phyloP scores from a whole-genome alignment of 2,329 filamentous ascomycete genomes.

The Alternaria sp. region DNA sequence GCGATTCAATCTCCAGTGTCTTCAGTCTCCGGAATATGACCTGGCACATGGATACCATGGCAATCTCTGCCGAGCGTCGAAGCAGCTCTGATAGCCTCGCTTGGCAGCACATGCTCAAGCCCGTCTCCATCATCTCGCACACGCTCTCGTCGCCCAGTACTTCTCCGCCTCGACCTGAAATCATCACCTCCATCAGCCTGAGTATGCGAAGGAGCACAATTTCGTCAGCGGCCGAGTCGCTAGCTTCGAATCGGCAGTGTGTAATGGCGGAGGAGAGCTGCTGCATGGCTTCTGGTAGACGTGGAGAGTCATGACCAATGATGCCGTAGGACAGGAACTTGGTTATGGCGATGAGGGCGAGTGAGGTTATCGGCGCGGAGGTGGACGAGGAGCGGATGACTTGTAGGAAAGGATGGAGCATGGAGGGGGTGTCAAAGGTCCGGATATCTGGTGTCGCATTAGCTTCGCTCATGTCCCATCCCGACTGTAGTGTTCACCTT shows the following conservation, averaged over 20 bases:
- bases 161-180: slow-evolving; percentile 89
- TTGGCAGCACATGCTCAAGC: slow-evolving; percentile 96
- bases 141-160: slow-evolving; percentile 97
- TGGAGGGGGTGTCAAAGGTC: slow-evolving; percentile 84
- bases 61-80: slow-evolving; percentile 89
- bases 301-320: slow-evolving; percentile 82
- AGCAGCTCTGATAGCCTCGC: slow-evolving; percentile 89
- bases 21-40: slow-evolving; percentile 96
- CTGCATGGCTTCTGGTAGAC: slow-evolving; percentile 91
- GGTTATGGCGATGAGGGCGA: slow-evolving; percentile 90
- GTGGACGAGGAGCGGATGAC: slow-evolving; percentile 97
- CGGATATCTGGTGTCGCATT: slow-evolving; percentile 71
- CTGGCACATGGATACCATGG: slow-evolving; percentile 99
- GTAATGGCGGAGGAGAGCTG: slow-evolving; percentile 93
- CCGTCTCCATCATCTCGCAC: slow-evolving; percentile 99
- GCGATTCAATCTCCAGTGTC: slow-evolving; percentile 79
- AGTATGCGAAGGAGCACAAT: slow-evolving; percentile 93
- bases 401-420: slow-evolving; percentile 93
- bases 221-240: slow-evolving; percentile 92
- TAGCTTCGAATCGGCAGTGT: slow-evolving; percentile 96
- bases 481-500: slow-evolving; percentile 62
- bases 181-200: slow-evolving; percentile 98
- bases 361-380: slow-evolving; percentile 92
- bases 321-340: slow-evolving; percentile 98
- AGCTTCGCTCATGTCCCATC: slow-evolving; percentile 26